These are phyloP conservation scores for Talaromyces islandicus DNA, from an alignment of 2,329 filamentous ascomycete species.

Conservation along the genomic window DNA sequence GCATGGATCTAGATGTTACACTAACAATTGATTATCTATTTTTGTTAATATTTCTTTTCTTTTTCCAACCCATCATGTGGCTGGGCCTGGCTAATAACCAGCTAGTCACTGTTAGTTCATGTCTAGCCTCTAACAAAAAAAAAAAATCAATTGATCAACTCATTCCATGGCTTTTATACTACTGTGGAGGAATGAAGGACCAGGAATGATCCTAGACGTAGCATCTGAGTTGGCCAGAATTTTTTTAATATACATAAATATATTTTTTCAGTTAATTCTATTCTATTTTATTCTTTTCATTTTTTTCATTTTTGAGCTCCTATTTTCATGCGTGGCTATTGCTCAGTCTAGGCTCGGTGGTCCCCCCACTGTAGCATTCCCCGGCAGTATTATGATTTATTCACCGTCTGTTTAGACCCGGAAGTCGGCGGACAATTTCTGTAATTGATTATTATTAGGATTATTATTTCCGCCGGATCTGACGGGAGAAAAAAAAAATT, in stretches of 20 bases:
- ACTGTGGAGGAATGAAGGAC: background rate
- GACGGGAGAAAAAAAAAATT: too few relatives aligned
- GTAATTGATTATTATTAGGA: background rate
- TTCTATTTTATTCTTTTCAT: slow-evolving; percentile 4
- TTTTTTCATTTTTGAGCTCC: slow-evolving; percentile 9
- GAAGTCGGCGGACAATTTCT: background rate
- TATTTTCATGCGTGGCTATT: background rate
- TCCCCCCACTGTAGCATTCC: background rate
- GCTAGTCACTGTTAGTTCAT: too few relatives aligned
- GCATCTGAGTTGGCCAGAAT: background rate
- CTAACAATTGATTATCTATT: background rate
- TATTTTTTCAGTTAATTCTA: too few relatives aligned
- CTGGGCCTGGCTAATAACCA: too few relatives aligned
- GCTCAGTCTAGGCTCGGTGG: background rate
- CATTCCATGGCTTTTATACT: too few relatives aligned
- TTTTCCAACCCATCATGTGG: too few relatives aligned
- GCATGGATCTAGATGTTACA: background rate
- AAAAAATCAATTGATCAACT: too few relatives aligned
- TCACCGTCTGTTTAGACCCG: background rate
- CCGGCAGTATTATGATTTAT: background rate
- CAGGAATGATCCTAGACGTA: background rate
- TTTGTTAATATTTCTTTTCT: too few relatives aligned
- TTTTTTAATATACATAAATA: too few relatives aligned
- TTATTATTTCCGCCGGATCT: too few relatives aligned
- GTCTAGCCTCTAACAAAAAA: background rate